Conservation (phyloP, 768 basidiomycete species). For the Glaciozyma martinii region DNA sequence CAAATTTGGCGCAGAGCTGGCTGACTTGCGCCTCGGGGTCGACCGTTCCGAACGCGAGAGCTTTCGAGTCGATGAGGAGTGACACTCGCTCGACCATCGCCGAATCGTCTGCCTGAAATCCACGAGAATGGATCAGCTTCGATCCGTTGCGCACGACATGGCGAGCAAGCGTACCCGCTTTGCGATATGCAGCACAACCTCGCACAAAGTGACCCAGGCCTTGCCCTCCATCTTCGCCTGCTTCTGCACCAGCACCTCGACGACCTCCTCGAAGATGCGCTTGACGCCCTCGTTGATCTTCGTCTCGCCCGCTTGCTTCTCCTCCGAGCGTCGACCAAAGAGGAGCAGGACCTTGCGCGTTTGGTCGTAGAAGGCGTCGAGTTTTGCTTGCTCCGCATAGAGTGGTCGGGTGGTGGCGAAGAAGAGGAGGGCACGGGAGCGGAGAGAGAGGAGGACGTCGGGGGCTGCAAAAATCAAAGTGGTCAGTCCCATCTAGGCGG, state of each 20-base stretch:
- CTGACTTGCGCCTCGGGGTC: not conserved
- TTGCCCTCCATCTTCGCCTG: slow-evolving; percentile 37
- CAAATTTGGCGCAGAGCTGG: slow-evolving; percentile 7
- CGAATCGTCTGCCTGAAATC: slow-evolving; percentile 18
- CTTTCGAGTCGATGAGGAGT: not conserved
- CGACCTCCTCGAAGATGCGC: slow-evolving; percentile 44
- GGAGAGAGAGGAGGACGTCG: slow-evolving; percentile 40
- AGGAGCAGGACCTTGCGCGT: slow-evolving; percentile 47
- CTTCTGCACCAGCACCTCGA: not conserved
- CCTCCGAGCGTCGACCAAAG: slow-evolving; percentile 43
- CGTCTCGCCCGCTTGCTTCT: slow-evolving; percentile 34
- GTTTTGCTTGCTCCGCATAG: slow-evolving; percentile 47
- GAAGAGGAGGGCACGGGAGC: slow-evolving; percentile 39
- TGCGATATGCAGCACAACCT: slow-evolving; percentile 62
- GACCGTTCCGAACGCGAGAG: not conserved
- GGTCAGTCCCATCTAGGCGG: not conserved
- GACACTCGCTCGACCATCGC: slow-evolving; percentile 25
- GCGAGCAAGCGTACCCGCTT: slow-evolving; percentile 49
- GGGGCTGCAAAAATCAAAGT: slow-evolving; percentile 2
- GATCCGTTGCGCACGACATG: not conserved
- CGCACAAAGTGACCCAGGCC: slow-evolving; percentile 57
- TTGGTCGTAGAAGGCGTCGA: slow-evolving; percentile 64
- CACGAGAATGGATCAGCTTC: slow-evolving; percentile 39
- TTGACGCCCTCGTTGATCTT: slow-evolving; percentile 41
- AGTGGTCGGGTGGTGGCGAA: slow-evolving; percentile 42